Percentiles rank a stretch among this genome's conserved stretches.
phyloP scores from a whole-genome alignment of 164 flowering plant species.

The Magnolia officinalis region DNA sequence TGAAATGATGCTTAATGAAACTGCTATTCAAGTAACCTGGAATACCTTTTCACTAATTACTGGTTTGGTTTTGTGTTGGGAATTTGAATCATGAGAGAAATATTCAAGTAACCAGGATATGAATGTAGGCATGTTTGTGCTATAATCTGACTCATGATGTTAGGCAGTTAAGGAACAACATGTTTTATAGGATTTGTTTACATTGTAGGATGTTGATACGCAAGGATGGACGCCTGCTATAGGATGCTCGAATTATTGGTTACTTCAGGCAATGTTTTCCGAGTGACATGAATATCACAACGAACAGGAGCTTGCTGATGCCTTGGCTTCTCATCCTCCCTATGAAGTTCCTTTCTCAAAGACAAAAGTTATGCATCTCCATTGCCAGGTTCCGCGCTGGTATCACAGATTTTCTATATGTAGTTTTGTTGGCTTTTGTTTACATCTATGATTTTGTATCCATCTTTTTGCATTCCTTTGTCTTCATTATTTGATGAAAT shows the following conservation, averaged over 20 bases:
- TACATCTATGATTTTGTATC: not conserved
- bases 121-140: too few species aligned
- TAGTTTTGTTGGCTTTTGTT: not conserved
- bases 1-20: too few species aligned
- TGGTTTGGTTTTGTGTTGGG: too few species aligned
- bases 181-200: not conserved
- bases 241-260: constrained; percentile 66
- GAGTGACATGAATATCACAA: constrained; percentile 40
- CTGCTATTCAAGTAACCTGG: too few species aligned
- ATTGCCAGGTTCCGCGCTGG: constrained; percentile 53
- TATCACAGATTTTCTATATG: not conserved
- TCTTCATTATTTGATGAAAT: not conserved
- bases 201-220: constrained; percentile 53
- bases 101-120: too few species aligned
- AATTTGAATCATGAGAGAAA: too few species aligned
- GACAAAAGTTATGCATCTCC: constrained; percentile 67
- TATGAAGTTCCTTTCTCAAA: constrained; percentile 71
- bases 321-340: constrained; percentile 80
- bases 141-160: too few species aligned
- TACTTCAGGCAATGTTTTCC: constrained; percentile 90
- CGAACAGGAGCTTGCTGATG: constrained; percentile 75
- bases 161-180: too few species aligned
- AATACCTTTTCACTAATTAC: too few species aligned
- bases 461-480: not conserved
- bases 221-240: constrained; percentile 66